A percentile compares a stretch with the other conserved stretches of the same genome.
These are phyloP conservation scores for Leavenworthia alabamica DNA, from an alignment of 345 rosid genomes.

Conservation along the genomic window DNA sequence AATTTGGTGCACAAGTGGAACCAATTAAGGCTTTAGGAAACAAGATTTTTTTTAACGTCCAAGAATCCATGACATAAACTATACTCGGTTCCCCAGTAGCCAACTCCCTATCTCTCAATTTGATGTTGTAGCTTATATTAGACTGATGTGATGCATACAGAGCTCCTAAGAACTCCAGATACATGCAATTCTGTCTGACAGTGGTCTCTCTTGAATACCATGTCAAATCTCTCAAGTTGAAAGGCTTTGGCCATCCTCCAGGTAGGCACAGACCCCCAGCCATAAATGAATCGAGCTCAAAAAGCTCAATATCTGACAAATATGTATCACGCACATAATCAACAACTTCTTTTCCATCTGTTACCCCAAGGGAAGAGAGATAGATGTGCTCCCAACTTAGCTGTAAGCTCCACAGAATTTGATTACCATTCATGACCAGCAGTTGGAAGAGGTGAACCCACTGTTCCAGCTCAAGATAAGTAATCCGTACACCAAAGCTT, in stretches of 20 bases:
- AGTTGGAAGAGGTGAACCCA: slow-evolving; percentile 82
- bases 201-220: slow-evolving; percentile 59
- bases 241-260: slow-evolving; percentile 85
- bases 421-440: slow-evolving; percentile 66
- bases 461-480: slow-evolving; percentile 80
- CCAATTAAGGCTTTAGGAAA: slow-evolving; percentile 40
- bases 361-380: slow-evolving; percentile 70
- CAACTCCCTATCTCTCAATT: slow-evolving; percentile 20
- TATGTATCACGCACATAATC: slow-evolving; percentile 43
- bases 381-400: slow-evolving; percentile 91
- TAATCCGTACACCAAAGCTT: slow-evolving; percentile 40
- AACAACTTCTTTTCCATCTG: slow-evolving; percentile 52
- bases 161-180: slow-evolving; percentile 71
- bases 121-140: slow-evolving; percentile 17
- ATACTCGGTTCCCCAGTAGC: slow-evolving; percentile 16
- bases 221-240: slow-evolving; percentile 49
- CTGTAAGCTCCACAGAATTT: slow-evolving; percentile 71
- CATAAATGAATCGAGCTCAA: slow-evolving; percentile 26
- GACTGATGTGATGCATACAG: slow-evolving; percentile 44
- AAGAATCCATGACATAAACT: slow-evolving; percentile 33
- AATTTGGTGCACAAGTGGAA: slow-evolving; percentile 10
- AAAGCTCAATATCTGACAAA: slow-evolving; percentile 37
- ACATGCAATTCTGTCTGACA: slow-evolving; percentile 72
- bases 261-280: slow-evolving; percentile 47
- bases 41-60: slow-evolving; percentile 31